Base-by-base conservation (phyloP, 495 filamentous ascomycete species). In the Mytilinidion resinicola region DNA sequence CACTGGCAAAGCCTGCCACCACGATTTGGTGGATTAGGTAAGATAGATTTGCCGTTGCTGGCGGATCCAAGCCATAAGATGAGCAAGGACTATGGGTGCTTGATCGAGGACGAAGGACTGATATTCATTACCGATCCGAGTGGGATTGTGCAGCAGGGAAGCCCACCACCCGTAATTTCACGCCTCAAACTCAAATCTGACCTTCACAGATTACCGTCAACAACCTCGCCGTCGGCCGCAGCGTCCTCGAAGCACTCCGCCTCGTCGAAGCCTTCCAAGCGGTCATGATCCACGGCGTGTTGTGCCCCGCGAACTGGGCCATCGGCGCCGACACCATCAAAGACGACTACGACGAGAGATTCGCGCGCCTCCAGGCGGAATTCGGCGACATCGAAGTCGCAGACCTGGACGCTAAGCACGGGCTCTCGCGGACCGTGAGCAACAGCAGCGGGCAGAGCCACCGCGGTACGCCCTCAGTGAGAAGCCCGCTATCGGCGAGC, bases 21-120 rank as follows among this genome's bases (percentile, higher is more conserved):
- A 35, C 59, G 51, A 11, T 54, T 61, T 42, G 62, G 64, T 8
- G 62, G 64, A 14, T 25, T 67, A 12, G 62, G 62, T 10, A 49
- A 51, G 21, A 56, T 62, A 35, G 51, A 57, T 19, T 47, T 67
- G 15, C 52, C 62, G 12, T 49, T 67, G 17, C 54, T 67, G 17
- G 59, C 53, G 25, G 64, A 67, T 48, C 44, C 42, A 14, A 64
- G 51, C 21, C 62, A 67, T 38, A 56, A 53, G 44, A 67, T 67
- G 60, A 53, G 51, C 17, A 20, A 47, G 15, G 64, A 61, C 33
- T 67, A 59, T 57, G 64, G 64, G 1, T 48, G 65, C 15, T 36
- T 65, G 7, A 36, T 61, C 42, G 64, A 65, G 44, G 62, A 60
- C 11, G 57, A 67, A 30, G 64, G 62, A 1, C 19, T 64, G 1